Evolutionary conservation across 2,329 filamentous ascomycete genomes (phyloP).

Genomic region (Nemania sp.): DNA sequence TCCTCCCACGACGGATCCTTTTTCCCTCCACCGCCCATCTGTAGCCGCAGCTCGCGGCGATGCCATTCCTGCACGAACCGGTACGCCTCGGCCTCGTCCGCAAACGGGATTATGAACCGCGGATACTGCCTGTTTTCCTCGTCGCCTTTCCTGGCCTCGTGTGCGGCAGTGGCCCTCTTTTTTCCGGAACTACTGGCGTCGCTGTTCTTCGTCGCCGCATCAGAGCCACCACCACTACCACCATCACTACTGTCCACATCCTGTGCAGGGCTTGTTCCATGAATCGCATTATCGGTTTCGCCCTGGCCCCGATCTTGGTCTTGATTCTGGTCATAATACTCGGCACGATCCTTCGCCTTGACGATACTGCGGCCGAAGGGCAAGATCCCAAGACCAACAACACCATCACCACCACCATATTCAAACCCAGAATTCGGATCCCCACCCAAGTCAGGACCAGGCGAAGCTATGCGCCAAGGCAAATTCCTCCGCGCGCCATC

Average conservation of each 20-base stretch:
- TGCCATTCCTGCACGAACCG: constrained; percentile 53
- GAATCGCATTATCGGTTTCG: not conserved
- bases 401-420: too few species aligned
- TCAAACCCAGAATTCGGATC: too few species aligned
- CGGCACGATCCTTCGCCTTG: constrained; percentile 6
- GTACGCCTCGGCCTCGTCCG: constrained; percentile 56
- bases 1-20: constrained; percentile 34
- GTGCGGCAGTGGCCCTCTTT: not conserved
- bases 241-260: not conserved
- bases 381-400: constrained; percentile 36
- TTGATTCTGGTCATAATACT: too few species aligned
- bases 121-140: constrained; percentile 34
- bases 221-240: not conserved
- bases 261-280: not conserved
- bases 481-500: constrained; percentile 49
- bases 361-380: constrained; percentile 38
- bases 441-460: too few species aligned
- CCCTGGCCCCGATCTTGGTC: not conserved
- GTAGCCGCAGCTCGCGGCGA: constrained; percentile 40
- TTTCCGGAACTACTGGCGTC: not conserved
- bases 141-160: not conserved
- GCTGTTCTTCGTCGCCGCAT: not conserved
- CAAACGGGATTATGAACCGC: constrained; percentile 60
- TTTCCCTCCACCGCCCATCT: constrained; percentile 16
- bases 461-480: constrained; percentile 46